Conservation (phyloP, 495 filamentous ascomycete genomes). For the Hypoxylon cercidicola region DNA sequence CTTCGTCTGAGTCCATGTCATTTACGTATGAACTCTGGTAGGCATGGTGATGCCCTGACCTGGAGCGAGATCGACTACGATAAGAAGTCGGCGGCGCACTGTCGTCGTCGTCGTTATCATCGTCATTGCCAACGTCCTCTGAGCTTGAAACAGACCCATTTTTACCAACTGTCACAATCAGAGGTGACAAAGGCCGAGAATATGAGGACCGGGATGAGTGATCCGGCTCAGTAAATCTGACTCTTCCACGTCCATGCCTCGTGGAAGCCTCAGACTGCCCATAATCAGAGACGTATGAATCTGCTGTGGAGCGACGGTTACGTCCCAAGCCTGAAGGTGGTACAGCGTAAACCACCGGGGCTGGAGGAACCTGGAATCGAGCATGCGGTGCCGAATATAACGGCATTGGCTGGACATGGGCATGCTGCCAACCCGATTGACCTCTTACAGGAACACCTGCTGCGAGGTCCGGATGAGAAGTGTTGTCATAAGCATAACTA, state of each 20-base stretch:
- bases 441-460: background rate
- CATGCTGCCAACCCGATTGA: slow-evolving; percentile 2
- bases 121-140: no score
- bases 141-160: slow-evolving; percentile 20
- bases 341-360: background rate
- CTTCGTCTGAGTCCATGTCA: slow-evolving; percentile 18
- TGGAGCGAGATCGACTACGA: slow-evolving; percentile 20
- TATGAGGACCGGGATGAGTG: background rate
- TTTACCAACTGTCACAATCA: background rate
- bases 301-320: slow-evolving; percentile 11
- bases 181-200: slow-evolving; percentile 1
- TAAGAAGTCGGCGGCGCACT: background rate
- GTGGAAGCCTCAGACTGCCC: background rate
- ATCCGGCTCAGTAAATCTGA: slow-evolving; percentile 21
- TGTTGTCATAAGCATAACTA: background rate
- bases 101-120: background rate
- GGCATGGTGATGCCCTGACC: slow-evolving; percentile 2
- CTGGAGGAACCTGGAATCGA: background rate
- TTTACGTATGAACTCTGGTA: slow-evolving; percentile 8
- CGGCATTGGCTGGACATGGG: slow-evolving; percentile 7
- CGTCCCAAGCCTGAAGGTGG: background rate
- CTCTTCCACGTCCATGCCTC: slow-evolving; percentile 13
- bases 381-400: slow-evolving; percentile 4
- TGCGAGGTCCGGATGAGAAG: background rate
- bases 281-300: slow-evolving; percentile 20